These are phyloP conservation scores for Simplicillium aogashimaense DNA, from an alignment of 2,329 filamentous ascomycete genomes.

Conservation along the genomic window DNA sequence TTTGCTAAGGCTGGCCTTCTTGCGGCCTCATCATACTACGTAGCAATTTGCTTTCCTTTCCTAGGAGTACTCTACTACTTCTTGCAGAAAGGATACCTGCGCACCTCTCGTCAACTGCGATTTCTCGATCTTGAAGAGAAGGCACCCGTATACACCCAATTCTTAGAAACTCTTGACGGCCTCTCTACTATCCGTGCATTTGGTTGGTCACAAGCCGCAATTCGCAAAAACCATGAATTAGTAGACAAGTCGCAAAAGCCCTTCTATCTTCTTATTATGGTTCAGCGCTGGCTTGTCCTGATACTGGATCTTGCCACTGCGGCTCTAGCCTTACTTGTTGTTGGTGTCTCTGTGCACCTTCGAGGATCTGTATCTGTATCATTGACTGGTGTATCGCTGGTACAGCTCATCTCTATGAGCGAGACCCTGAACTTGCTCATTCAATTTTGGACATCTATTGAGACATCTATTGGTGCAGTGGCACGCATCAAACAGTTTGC, in stretches of 20 bases:
- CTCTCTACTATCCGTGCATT: slow-evolving; percentile 43
- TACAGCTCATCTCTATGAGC: slow-evolving; percentile 21
- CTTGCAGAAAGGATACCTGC: slow-evolving; percentile 30
- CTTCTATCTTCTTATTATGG: slow-evolving; percentile 44
- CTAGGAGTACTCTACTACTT: slow-evolving; percentile 29
- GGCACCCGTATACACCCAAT: slow-evolving; percentile 26
- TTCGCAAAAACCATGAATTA: slow-evolving; percentile 32
- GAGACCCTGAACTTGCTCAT: slow-evolving; percentile 24
- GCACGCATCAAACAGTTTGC: slow-evolving; percentile 22
- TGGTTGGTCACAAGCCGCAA: slow-evolving; percentile 29
- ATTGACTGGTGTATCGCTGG: slow-evolving; percentile 20
- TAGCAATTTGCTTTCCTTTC: slow-evolving; percentile 32
- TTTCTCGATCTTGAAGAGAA: slow-evolving; percentile 31
- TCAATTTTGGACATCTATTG: slow-evolving; percentile 24
- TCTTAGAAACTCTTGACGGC: slow-evolving; percentile 36
- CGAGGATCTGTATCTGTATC: slow-evolving; percentile 16
- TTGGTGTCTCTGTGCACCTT: slow-evolving; percentile 32
- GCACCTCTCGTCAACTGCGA: slow-evolving; percentile 31
- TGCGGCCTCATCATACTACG: slow-evolving; percentile 14
- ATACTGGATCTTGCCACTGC: slow-evolving; percentile 39
- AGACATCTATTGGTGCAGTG: slow-evolving; percentile 25
- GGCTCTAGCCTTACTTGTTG: slow-evolving; percentile 33
- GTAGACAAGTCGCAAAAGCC: slow-evolving; percentile 45
- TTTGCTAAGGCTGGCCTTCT: slow-evolving; percentile 15
- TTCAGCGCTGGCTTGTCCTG: slow-evolving; percentile 47